phyloP scores from a whole-genome alignment of 495 filamentous ascomycete genomes.

The Xylaria grammica region DNA sequence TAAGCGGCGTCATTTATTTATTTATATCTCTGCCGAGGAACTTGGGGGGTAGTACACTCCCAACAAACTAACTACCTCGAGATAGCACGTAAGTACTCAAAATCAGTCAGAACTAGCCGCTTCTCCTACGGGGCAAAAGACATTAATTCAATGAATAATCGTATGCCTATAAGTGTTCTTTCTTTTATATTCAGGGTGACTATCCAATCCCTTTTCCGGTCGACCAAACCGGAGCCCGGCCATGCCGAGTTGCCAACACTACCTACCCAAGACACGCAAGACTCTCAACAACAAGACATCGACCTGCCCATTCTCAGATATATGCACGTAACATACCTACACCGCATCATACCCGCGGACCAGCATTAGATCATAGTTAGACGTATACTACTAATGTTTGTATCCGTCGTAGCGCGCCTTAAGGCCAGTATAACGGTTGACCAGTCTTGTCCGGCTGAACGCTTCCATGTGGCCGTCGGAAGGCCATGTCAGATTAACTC shows the following conservation, averaged over 20 bases:
- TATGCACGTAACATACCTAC: too few relatives aligned
- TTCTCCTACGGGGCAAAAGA: conserved; percentile 1
- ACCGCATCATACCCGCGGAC: neutral
- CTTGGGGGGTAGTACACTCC: neutral
- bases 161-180: too few relatives aligned
- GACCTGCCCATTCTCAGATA: neutral
- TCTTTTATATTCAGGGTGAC: neutral
- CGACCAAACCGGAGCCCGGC: neutral
- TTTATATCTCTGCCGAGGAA: conserved; percentile 19
- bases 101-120: neutral
- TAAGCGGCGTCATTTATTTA: conserved; percentile 21
- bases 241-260: neutral
- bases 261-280: neutral
- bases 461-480: neutral
- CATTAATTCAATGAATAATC: too few relatives aligned
- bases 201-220: neutral
- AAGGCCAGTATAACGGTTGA: neutral
- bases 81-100: neutral
- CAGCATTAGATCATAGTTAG: neutral
- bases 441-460: neutral
- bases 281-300: neutral
- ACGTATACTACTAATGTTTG: neutral
- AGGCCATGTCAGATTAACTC: too few relatives aligned
- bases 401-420: neutral
- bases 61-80: neutral